Conservation (phyloP, 345 rosid species). For the Pelargonium nanum region DNA sequence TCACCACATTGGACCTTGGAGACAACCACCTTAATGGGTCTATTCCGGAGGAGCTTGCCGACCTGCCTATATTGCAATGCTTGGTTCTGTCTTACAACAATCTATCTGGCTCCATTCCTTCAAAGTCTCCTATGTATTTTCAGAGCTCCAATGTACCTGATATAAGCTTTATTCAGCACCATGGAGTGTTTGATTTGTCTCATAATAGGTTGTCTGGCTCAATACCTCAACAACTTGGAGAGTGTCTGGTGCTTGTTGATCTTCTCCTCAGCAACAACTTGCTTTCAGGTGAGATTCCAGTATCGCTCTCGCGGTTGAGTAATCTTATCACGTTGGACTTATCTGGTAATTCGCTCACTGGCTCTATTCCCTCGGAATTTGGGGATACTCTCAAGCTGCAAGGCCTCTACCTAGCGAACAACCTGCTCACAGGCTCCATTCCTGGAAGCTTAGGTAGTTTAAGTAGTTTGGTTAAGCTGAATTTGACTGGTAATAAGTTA, state of each 20-base stretch:
- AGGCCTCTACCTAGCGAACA: slow-evolving; percentile 65
- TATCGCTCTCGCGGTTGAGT: slow-evolving; percentile 46
- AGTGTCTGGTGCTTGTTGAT: slow-evolving; percentile 56
- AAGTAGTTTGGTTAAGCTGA: slow-evolving; percentile 65
- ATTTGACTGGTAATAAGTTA: slow-evolving; percentile 53
- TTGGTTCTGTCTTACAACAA: slow-evolving; percentile 72
- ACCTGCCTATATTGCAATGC: slow-evolving; percentile 62
- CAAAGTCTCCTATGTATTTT: slow-evolving; percentile 50
- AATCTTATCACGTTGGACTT: slow-evolving; percentile 74
- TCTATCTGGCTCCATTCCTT: slow-evolving; percentile 67
- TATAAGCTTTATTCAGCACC: slow-evolving; percentile 76
- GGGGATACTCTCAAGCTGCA: slow-evolving; percentile 60
- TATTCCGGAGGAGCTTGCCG: slow-evolving; percentile 49
- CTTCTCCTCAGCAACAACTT: slow-evolving; percentile 53
- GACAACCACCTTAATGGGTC: slow-evolving; percentile 59
- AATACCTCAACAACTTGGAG: slow-evolving; percentile 64
- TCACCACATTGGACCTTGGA: slow-evolving; percentile 77
- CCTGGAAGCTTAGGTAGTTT: slow-evolving; percentile 59
- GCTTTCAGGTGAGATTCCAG: slow-evolving; percentile 67
- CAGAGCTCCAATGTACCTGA: slow-evolving; percentile 55
- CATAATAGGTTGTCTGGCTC: slow-evolving; percentile 56
- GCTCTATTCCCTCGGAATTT: slow-evolving; percentile 52
- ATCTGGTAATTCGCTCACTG: slow-evolving; percentile 51
- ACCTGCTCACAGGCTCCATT: slow-evolving; percentile 55
- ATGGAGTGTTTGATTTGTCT: slow-evolving; percentile 61